phyloP scores from a whole-genome alignment of 176 grass and related monocot genomes.

The Juncus inflexus region DNA sequence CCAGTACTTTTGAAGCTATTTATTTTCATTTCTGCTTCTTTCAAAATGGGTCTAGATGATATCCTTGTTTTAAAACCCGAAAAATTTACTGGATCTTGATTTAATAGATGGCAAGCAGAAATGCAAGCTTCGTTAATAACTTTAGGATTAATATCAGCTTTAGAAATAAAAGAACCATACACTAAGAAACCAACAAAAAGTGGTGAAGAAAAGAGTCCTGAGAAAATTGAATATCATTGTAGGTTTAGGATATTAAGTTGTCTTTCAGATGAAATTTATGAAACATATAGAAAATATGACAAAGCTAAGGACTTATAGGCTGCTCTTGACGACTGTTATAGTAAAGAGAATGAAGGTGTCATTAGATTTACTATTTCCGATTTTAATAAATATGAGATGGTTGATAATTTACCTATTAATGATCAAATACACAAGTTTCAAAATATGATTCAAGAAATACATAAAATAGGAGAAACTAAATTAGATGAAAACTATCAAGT shows the following conservation, averaged over 20 bases:
- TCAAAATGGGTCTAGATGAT: slow-evolving; percentile 14
- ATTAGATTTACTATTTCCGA: slow-evolving; percentile 14
- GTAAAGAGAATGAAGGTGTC: slow-evolving; percentile 19
- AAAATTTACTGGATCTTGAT: slow-evolving; percentile 9
- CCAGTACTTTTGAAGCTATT: neutral
- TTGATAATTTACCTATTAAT: slow-evolving; percentile 10
- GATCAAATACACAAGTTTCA: slow-evolving; percentile 18
- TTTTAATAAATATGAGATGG: slow-evolving; percentile 16
- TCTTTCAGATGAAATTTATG: slow-evolving; percentile 22
- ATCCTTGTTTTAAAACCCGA: slow-evolving; percentile 1
- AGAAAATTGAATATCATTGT: slow-evolving; percentile 9
- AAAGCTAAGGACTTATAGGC: slow-evolving; percentile 11
- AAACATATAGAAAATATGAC: slow-evolving; percentile 25
- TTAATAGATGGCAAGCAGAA: slow-evolving; percentile 15
- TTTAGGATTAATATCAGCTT: slow-evolving; percentile 5
- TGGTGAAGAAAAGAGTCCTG: neutral
- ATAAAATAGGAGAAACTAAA: neutral
- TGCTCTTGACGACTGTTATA: slow-evolving; percentile 15
- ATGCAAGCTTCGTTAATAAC: slow-evolving; percentile 4
- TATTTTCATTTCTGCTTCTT: neutral
- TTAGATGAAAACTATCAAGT: too few relatives aligned
- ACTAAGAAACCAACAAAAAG: neutral
- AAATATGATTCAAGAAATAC: slow-evolving; percentile 15
- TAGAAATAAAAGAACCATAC: neutral
- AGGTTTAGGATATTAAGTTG: slow-evolving; percentile 20